These are phyloP conservation scores for California macrophylla DNA, from an alignment of 441 rosid genomes.

Conservation along the genomic window DNA sequence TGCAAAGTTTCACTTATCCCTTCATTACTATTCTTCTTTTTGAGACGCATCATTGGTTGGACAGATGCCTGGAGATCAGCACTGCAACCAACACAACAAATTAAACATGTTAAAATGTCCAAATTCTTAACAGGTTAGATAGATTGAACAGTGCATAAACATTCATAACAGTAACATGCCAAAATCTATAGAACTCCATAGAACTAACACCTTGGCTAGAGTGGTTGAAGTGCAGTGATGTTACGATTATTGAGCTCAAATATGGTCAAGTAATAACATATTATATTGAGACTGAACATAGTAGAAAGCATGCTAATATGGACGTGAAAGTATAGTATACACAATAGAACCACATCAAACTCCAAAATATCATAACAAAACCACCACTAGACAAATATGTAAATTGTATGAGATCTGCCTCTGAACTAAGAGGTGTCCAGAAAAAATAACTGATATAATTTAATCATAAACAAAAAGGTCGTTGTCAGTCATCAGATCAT, in stretches of 20 bases:
- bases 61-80: conserved; percentile 35
- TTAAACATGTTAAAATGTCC: background rate
- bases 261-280: background rate
- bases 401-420: background rate
- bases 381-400: background rate
- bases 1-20: conserved; percentile 27
- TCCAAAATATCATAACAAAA: background rate
- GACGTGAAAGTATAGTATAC: background rate
- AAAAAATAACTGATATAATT: too few relatives aligned
- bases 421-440: background rate
- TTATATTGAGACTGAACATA: background rate
- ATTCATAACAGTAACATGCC: background rate
- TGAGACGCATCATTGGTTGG: conserved; percentile 26
- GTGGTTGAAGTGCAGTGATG: conserved; percentile 2
- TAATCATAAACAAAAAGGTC: background rate
- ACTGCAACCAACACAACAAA: conserved; percentile 36
- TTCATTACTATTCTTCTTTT: conserved; percentile 25
- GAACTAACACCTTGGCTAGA: background rate
- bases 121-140: background rate
- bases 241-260: background rate
- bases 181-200: background rate
- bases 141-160: background rate
- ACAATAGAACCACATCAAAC: background rate
- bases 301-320: background rate
- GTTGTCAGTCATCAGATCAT: background rate